Base-by-base conservation (phyloP, 2,329 filamentous ascomycete genomes). In the Colletotrichum sp. region DNA sequence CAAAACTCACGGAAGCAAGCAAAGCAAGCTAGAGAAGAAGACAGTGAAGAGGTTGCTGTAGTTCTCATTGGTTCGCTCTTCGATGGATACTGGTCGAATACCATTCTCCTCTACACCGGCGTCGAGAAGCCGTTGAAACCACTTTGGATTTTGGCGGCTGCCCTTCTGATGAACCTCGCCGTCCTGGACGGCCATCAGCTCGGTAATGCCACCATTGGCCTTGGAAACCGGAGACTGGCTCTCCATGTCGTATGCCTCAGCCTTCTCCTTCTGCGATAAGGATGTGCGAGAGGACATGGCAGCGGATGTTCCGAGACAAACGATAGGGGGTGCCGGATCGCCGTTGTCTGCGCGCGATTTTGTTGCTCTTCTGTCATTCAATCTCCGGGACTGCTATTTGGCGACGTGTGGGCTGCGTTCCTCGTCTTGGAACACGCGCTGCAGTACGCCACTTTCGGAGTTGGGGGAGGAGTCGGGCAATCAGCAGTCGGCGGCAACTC, bases 1-100 rank as follows among this genome's bases (percentile, higher is more conserved):
- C 15, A 8, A 15, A 8, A 34, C 90, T 82, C 80, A 92, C 91
- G 91, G 90, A 36, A 93, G 80, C 9, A 92, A 85, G 79, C 89
- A 91, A 59, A 90, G 85, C 72, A 91, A 87, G 75, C 90, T 88
- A 24, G 89, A 90, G 80, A 92, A 91, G 86, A 91, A 92, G 28
- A 92, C 85, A 5, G 90, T 92, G 79, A 93, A 92, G 62, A 93
- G 85, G 76, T 90, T 90, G 81, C 86, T 86, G 78, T 90, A 90
- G 44, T 86, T 85, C 10, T 85, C 90, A 77, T 90, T 87, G 2
- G 87, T 92, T 57, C 91, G 86, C 76, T 90, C 84, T 70, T 90
- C 88, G 26, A 88, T 77, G 2, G 90, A 89, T 26, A 93, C 89
- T 1, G 91, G 91, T 72, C 86, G 87, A 79, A 91, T 87, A 6